Conservation (phyloP, 345 rosid species). For the Brassica incana region DNA sequence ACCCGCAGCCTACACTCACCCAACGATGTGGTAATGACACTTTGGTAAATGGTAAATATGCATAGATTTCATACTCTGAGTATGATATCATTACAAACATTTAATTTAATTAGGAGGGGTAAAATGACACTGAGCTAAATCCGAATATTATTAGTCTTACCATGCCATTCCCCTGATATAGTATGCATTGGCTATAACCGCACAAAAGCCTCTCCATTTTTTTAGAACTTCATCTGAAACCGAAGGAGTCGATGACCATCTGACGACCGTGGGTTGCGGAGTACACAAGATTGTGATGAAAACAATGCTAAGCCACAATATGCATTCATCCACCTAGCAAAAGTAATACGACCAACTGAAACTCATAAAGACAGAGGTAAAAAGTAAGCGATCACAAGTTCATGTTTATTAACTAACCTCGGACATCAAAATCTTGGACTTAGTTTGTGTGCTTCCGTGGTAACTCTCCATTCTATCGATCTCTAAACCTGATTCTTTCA, state of each 20-base stretch:
- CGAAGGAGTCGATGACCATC: slow-evolving; percentile 79
- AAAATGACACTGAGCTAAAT: neutral
- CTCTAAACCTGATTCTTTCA: slow-evolving; percentile 68
- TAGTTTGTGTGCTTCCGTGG: slow-evolving; percentile 65
- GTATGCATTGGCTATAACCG: slow-evolving; percentile 89
- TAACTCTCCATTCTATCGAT: slow-evolving; percentile 59
- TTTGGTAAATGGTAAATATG: neutral
- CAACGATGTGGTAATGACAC: neutral
- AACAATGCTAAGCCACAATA: slow-evolving; percentile 83
- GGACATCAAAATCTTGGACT: slow-evolving; percentile 56
- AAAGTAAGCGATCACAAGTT: neutral
- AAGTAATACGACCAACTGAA: neutral
- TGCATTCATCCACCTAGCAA: slow-evolving; percentile 73
- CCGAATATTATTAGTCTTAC: slow-evolving; percentile 44
- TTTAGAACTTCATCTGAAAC: slow-evolving; percentile 61
- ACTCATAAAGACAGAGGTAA: slow-evolving; percentile 1
- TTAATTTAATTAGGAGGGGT: neutral
- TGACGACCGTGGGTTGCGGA: slow-evolving; percentile 81
- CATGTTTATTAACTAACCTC: slow-evolving; percentile 49
- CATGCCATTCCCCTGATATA: slow-evolving; percentile 88
- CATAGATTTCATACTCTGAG: neutral
- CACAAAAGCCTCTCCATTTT: slow-evolving; percentile 91
- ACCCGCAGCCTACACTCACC: slow-evolving; percentile 74
- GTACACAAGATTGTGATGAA: slow-evolving; percentile 95
- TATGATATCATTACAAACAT: neutral